phyloP scores from a whole-genome alignment of 495 filamentous ascomycete genomes.

The Trichoderma gamsii region DNA sequence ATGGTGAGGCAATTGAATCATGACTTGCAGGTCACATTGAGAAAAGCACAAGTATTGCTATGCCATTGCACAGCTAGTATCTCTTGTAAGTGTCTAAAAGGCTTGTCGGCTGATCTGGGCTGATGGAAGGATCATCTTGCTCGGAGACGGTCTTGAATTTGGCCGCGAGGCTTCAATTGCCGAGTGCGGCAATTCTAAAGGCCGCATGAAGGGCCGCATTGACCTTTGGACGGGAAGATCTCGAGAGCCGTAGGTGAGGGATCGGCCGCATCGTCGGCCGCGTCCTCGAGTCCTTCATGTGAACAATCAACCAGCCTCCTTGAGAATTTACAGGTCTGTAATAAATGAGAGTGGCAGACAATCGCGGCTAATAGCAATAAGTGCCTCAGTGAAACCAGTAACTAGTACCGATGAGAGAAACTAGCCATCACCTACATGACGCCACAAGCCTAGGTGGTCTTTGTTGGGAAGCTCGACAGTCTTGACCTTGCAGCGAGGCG shows the following conservation, averaged over 20 bases:
- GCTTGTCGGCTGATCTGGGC: background rate
- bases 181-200: background rate
- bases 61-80: background rate
- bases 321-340: background rate
- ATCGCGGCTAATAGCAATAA: too few species aligned
- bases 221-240: constrained; percentile 8
- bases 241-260: background rate
- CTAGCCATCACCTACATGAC: too few species aligned
- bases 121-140: background rate
- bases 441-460: background rate
- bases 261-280: constrained; percentile 5
- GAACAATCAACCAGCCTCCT: background rate
- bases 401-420: too few species aligned
- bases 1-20: background rate
- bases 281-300: constrained; percentile 1
- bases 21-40: background rate
- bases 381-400: too few species aligned
- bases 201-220: constrained; percentile 11
- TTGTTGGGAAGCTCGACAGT: too few species aligned
- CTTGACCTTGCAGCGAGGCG: background rate
- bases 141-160: background rate
- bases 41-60: background rate
- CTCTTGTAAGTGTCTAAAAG: background rate
- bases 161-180: background rate
- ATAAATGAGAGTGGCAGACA: too few species aligned